phyloP scores from a whole-genome alignment of 768 basidiomycete species.

The Melanogaster broomeanus region DNA sequence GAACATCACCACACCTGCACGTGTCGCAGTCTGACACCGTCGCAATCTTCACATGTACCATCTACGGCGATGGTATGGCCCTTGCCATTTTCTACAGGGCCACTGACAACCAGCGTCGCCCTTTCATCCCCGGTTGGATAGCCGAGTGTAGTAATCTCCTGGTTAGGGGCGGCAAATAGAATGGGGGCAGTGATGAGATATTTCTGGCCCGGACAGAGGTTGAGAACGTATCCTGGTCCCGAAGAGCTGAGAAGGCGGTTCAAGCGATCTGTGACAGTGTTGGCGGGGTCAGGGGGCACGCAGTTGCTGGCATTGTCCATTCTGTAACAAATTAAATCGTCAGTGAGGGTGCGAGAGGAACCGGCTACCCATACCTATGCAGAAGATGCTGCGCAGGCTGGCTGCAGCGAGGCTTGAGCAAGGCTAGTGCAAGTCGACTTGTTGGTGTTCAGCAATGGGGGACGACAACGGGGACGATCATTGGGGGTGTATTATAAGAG shows the following conservation, averaged over 20 bases:
- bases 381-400: not conserved
- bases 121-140: constrained; percentile 69
- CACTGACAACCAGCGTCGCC: constrained; percentile 70
- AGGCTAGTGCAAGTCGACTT: too few species aligned
- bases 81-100: constrained; percentile 58
- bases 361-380: too few species aligned
- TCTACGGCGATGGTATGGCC: constrained; percentile 76
- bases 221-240: constrained; percentile 64
- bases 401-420: too few species aligned
- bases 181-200: constrained; percentile 71
- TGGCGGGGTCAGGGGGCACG: constrained; percentile 54
- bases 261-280: constrained; percentile 63
- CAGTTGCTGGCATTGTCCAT: constrained; percentile 17
- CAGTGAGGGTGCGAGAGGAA: too few species aligned
- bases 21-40: constrained; percentile 64
- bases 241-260: constrained; percentile 66
- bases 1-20: constrained; percentile 52
- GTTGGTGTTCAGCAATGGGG: too few species aligned
- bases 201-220: constrained; percentile 60
- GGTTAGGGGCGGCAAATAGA: constrained; percentile 61
- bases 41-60: constrained; percentile 61
- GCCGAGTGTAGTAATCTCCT: constrained; percentile 82
- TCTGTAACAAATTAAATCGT: not conserved
- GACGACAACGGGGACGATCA: too few species aligned
- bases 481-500: too few species aligned